Base-by-base conservation (phyloP, 352 stramenopile species). In the Phytopythium ostracodes region DNA sequence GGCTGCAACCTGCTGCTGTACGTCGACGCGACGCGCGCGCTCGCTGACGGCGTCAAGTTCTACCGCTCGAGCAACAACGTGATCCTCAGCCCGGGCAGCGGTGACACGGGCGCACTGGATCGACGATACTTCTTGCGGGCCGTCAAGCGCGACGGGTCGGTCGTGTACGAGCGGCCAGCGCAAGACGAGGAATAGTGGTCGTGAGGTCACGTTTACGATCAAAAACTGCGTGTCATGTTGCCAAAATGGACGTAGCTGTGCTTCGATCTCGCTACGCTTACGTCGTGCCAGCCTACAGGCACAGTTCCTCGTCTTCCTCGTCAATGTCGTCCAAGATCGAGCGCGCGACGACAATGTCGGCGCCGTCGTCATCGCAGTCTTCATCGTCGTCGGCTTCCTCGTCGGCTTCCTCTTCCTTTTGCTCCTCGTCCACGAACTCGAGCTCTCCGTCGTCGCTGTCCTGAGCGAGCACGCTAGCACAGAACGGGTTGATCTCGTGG, bases 11-110 rank as follows among this genome's bases (percentile, higher is more conserved):
- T 96, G 63, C 68, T 94, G 62, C 63, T 96, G 10, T 95, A 89
- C 62, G 62, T 95, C 11, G 79, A 95, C 63, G 73, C 84, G 17
- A 55, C 62, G 4, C 65, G 65, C 42, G 87, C 84, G 15, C 62
- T 95, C 54, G 52, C 35, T 0, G 84, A 92, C 50, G 83, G 84
- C 10, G 86, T 95, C 63, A 83, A 77, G 67, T 94, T 95, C 60
- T 95, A 79, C 61, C 84, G 80, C 36, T 95, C 87, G 9, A 92
- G 76, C 60, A 95, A 95, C 64, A 92, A 94, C 63, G 87, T 95
- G 24, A 65, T 95, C 25, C 59, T 95, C 33, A 94, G 76, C 67
- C 72, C 83, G 2, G 87, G 87, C 0, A 31, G 75, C 18, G 77
- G 67, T 0, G 79, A 87, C 0, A 68, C 65, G 0, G 87, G 87